phyloP scores from a whole-genome alignment of 2,329 filamentous ascomycete genomes.

The Aspergillus thermomutatus region DNA sequence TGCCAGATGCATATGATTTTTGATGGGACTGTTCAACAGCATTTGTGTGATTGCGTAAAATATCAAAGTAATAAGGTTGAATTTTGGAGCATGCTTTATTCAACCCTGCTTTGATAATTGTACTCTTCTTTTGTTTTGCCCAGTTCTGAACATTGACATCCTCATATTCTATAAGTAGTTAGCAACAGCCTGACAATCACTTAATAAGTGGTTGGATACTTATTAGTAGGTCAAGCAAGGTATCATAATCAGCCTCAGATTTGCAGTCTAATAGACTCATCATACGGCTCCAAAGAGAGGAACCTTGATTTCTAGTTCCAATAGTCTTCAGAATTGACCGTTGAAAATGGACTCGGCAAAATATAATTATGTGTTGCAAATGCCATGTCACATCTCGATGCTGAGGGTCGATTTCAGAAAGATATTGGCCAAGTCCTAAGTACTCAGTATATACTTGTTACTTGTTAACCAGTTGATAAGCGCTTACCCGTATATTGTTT shows the following conservation, averaged over 20 bases:
- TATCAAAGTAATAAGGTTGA: conserved; percentile 2
- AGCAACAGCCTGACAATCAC: too few species aligned
- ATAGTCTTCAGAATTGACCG: conserved; percentile 2
- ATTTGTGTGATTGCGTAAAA: conserved; percentile 6
- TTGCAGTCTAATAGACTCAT: conserved; percentile 5
- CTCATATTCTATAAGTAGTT: conserved; percentile 2
- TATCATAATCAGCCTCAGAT: conserved; percentile 5
- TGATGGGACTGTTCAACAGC: conserved; percentile 8
- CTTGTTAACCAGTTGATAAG: too few species aligned
- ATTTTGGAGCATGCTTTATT: conserved; percentile 5
- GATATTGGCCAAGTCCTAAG: too few species aligned
- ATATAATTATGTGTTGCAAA: conserved; percentile 9
- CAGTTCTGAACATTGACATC: background rate
- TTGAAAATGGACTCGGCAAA: conserved; percentile 8
- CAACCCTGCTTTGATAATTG: conserved; percentile 4
- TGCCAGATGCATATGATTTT: conserved; percentile 4
- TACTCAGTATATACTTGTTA: too few species aligned
- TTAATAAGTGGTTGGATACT: conserved; percentile 3
- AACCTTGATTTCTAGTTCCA: background rate
- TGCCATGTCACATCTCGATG: too few species aligned
- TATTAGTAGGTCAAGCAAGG: conserved; percentile 1
- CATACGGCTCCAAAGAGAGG: conserved; percentile 4
- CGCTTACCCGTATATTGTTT: too few species aligned
- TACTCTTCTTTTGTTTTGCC: conserved; percentile 5
- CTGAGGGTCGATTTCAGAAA: too few species aligned